Evolutionary conservation across 306 rosid species (phyloP).

Genomic region (Cercis canadensis): DNA sequence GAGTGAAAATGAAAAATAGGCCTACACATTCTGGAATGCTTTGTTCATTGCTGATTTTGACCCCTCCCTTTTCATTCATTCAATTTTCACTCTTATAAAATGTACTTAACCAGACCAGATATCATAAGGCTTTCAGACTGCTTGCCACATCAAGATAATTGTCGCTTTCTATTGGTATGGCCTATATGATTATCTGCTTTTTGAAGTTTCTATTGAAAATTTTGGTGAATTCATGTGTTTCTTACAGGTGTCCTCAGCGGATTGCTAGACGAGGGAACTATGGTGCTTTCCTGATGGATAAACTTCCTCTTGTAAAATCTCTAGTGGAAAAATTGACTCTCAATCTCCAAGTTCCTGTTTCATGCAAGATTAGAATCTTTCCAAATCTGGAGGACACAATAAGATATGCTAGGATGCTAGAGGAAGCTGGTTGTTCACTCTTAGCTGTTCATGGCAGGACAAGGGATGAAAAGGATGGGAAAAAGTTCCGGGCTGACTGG

Average conservation of each 20-base stretch:
- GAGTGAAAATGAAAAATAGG: background rate
- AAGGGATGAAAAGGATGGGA: conserved; percentile 90
- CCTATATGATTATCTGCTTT: background rate
- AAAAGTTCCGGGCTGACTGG: conserved; percentile 91
- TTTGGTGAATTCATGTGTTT: conserved; percentile 23
- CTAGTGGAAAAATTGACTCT: conserved; percentile 79
- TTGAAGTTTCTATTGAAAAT: background rate
- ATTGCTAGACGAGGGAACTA: conserved; percentile 87
- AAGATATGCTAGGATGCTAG: conserved; percentile 86
- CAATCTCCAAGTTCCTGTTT: conserved; percentile 87
- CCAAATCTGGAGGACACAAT: conserved; percentile 83
- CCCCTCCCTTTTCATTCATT: no score
- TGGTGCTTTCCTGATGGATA: conserved; percentile 97
- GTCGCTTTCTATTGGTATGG: background rate
- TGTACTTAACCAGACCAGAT: background rate
- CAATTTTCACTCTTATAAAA: no score
- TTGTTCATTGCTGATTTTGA: background rate
- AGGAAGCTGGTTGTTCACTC: conserved; percentile 93
- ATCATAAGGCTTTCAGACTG: background rate
- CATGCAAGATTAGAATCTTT: conserved; percentile 91
- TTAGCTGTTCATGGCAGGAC: conserved; percentile 91
- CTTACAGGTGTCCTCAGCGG: conserved; percentile 94
- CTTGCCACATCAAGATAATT: conserved; percentile 22
- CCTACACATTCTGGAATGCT: background rate
- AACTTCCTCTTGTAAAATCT: conserved; percentile 85